A percentile compares a stretch with the other conserved stretches of the same genome.
Conservation (phyloP, 1,139 yeast species). For the Ogataea hybrid region DNA sequence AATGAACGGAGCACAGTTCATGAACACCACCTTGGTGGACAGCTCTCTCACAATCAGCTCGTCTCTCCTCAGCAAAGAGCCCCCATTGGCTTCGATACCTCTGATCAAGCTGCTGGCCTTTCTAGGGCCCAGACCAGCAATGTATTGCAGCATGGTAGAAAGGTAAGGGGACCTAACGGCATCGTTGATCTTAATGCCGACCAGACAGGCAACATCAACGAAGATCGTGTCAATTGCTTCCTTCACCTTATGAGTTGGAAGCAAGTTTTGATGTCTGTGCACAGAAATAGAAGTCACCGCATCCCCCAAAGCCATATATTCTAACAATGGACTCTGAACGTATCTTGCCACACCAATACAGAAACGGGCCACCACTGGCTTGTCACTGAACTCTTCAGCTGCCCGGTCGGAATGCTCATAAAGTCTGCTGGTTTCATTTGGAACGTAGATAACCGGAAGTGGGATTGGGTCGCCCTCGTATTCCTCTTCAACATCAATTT, state of each 20-base stretch:
- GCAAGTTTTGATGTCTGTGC: slow-evolving; percentile 71
- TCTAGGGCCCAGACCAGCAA: slow-evolving; percentile 94
- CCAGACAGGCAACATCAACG: slow-evolving; percentile 88
- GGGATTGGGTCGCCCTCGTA: slow-evolving; percentile 31
- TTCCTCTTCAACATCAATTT: slow-evolving; percentile 45
- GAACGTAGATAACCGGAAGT: slow-evolving; percentile 63
- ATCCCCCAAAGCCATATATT: slow-evolving; percentile 77
- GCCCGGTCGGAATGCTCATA: slow-evolving; percentile 83
- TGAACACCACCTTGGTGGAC: slow-evolving; percentile 75
- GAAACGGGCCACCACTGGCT: slow-evolving; percentile 78
- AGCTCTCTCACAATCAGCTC: slow-evolving; percentile 81
- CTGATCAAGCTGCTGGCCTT: slow-evolving; percentile 86
- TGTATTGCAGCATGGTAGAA: slow-evolving; percentile 69
- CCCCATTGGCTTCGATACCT: slow-evolving; percentile 75
- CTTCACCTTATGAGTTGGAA: slow-evolving; percentile 61
- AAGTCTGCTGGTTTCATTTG: slow-evolving; percentile 90
- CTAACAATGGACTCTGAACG: slow-evolving; percentile 85
- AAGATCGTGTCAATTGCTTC: slow-evolving; percentile 77
- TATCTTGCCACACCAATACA: slow-evolving; percentile 89
- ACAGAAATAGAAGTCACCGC: slow-evolving; percentile 71
- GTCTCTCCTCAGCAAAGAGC: slow-evolving; percentile 63
- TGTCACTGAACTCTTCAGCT: slow-evolving; percentile 77
- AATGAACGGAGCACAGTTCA: slow-evolving; percentile 90
- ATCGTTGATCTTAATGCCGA: slow-evolving; percentile 90
- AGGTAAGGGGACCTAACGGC: slow-evolving; percentile 75